Base-by-base conservation (phyloP, 2,329 filamentous ascomycete species). In the Fusarium nelsonii region DNA sequence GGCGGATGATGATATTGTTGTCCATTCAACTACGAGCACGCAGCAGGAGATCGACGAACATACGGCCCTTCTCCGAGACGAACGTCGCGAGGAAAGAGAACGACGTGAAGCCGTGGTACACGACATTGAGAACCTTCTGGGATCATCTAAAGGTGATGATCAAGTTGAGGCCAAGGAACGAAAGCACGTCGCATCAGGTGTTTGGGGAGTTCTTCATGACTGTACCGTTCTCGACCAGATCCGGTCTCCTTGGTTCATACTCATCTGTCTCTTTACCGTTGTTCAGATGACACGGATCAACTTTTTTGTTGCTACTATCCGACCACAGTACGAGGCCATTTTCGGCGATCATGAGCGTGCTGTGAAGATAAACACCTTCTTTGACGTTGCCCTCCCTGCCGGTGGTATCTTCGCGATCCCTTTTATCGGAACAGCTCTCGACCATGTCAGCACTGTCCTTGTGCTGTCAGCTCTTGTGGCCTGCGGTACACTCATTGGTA, bases 301-400 rank as follows among this genome's bases (percentile, higher is more conserved):
- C 81, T 97, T 94, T 82, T 97, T 97, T 77, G 92, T 97, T 54
- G 93, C 94, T 5, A 97, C 94, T 4, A 90, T 97, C 67, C 87
- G 92, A 3, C 85, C 90, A 3, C 94, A 97, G 78, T 97, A 97
- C 80, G 87, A 89, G 44, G 90, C 90, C 72, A 86, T 97, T 10
- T 87, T 97, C 16, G 83, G 84, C 45, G 88, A 88, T 12, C 82
- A 84, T 62, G 78, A 82, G 2, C 83, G 85, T 59, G 92, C 93
- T 0, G 84, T 89, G 10, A 81, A 86, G 58, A 85, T 97, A 75
- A 97, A 97, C 81, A 86, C 91, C 58, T 90, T 94, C 79, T 97
- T 97, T 80, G 94, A 97, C 75, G 80, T 84, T 15, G 82, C 93
- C 20, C 84, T 97, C 3, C 94, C 94, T 0, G 80, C 97, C 0